Evolutionary conservation across 371 early-diverging fungal species (phyloP), one percentile per base, ranked within the genome.

Genomic region (Conidiobolus incongruus): DNA sequence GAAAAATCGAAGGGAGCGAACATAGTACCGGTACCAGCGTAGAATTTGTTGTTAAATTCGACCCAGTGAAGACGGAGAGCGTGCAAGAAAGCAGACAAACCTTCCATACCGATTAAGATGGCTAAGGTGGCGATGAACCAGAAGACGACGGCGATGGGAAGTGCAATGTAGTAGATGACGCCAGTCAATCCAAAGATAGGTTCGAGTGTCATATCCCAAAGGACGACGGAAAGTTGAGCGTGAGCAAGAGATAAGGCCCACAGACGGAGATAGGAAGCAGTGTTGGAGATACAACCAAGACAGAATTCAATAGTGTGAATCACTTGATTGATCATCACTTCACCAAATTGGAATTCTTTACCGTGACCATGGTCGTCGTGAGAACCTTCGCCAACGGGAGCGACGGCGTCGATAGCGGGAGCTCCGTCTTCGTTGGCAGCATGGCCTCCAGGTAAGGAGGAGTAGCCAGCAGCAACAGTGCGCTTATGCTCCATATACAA

Each of bases 231-330:
- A 33, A 99, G 65, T 65, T 98, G 96, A 22, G 97, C 91, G 58
- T 99, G 99, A 1, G 99, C 99, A 45, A 99, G 75, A 35, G 90
- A 90, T 50, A 99, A 70, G 26, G 99, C 99, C 99, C 99, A 99
- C 33, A 99, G 73, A 58, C 99, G 88, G 34, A 99, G 75, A 57
- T 99, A 99, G 13, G 94, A 93, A 4, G 98, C 96, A 5, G 99
- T 99, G 66, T 99, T 97, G 38, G 96, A 95, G 48, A 99, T 93
- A 40, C 92, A 86, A 45, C 84, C 81, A 46, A 99, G 75, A 52
- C 87, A 86, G 70, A 96, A 99, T 62, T 99, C 99, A 55, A 99
- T 96, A 21, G 97, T 96, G 58, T 99, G 98, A 53, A 99, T 98
- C 13, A 80, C 70, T 55, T 93, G 93, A 62, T 97, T 89, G 48